Conservation (phyloP, 805 yeast species). For the Brettanomyces nanus region DNA sequence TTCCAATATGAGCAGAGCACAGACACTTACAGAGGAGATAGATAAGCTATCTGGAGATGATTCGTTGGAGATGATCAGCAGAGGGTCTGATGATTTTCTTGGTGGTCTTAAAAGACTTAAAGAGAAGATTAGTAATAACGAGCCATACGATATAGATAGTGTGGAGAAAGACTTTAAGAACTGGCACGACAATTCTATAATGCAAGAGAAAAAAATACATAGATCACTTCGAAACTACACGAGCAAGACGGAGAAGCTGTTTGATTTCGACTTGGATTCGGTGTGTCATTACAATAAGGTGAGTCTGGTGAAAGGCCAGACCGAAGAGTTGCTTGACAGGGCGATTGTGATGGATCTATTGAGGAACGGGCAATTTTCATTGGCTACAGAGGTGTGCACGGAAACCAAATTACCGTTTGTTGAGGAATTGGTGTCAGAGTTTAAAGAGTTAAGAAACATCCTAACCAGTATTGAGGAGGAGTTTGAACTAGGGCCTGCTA, state of each 20-base stretch:
- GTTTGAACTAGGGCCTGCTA: slow-evolving; percentile 36
- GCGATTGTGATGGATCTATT: slow-evolving; percentile 26
- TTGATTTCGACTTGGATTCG: slow-evolving; percentile 5
- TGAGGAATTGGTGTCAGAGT: slow-evolving; percentile 25
- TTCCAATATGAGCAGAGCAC: slow-evolving; percentile 13
- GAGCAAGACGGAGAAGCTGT: slow-evolving; percentile 7
- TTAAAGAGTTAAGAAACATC: slow-evolving; percentile 35
- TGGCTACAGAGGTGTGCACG: slow-evolving; percentile 18
- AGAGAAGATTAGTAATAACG: slow-evolving; percentile 2
- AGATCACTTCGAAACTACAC: slow-evolving; percentile 19
- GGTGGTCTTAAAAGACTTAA: slow-evolving; percentile 18
- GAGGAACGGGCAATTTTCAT: slow-evolving; percentile 24
- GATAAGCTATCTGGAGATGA: slow-evolving; percentile 19
- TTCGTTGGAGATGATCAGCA: slow-evolving; percentile 23
- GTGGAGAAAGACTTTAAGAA: slow-evolving; percentile 11
- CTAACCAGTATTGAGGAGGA: slow-evolving; percentile 27
- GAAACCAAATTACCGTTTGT: slow-evolving; percentile 23
- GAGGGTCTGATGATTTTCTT: slow-evolving; percentile 23
- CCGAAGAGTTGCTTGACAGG: slow-evolving; percentile 10
- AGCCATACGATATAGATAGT: slow-evolving; percentile 8
- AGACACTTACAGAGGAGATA: slow-evolving; percentile 24
- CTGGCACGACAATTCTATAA: slow-evolving; percentile 14
- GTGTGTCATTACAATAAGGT: slow-evolving; percentile 6
- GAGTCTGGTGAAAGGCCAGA: background rate
- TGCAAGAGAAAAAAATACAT: slow-evolving; percentile 8